Base-by-base conservation (phyloP, 2,329 filamentous ascomycete genomes). In the Elsinoe fawcettii region DNA sequence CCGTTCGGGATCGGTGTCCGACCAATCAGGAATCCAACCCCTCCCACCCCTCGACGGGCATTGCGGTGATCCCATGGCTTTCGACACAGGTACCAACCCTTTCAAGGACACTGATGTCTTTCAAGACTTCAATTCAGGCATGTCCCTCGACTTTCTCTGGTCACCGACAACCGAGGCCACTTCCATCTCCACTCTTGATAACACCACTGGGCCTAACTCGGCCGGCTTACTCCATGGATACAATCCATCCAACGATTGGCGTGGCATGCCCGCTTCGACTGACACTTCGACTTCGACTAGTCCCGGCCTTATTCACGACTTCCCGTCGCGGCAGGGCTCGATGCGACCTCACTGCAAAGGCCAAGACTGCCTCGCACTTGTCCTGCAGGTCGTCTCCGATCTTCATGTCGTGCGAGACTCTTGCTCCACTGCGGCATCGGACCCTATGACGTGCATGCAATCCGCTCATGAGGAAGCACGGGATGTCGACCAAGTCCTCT, bases 401-500 rank as follows among this genome's bases (percentile, higher is more conserved):
- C 53, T 60, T 22, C 58, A 60, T 34, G 55, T 58, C 41, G 22
- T 47, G 16, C 18, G 49, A 43, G 49, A 60, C 22, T 37, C 49
- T 25, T 60, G 58, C 30, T 47, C 25, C 6, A 55, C 47, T 14
- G 39, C 37, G 22, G 55, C 32, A 18, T 39, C 58, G 22, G 55
- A 57, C 39, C 41, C 46, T n/a, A 47, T 60, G 37, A 51, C 55
- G 23, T 57, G 41, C 47, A 51, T 58, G 20, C 49, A 58, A 22
- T 47, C 37, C 20, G 18, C 25, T 3, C 51, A 59, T 44, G 58
- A 56, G 20, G 58, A 56, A 14, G 44, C 49, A 8, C 58, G 57
- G 12, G 58, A 58, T 43, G 51, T 61, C 32, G 57, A 60, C 34
- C n/a, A 53, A 6, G 57, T 60, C 7, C 41, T 60, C 16, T 55